These are phyloP conservation scores for Stellera chamaejasme DNA, from an alignment of 345 rosid genomes.

Conservation along the genomic window DNA sequence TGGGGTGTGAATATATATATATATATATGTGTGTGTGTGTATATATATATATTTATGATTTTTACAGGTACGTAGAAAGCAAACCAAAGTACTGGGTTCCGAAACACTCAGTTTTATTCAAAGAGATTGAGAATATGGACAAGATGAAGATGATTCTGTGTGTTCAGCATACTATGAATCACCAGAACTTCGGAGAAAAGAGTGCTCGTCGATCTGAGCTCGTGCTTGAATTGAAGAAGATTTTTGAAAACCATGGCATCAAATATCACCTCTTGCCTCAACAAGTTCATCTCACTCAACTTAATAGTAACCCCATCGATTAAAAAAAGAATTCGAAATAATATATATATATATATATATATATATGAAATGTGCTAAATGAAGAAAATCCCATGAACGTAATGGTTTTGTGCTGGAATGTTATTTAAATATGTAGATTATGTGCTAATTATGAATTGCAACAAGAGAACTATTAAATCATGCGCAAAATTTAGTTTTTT, in stretches of 20 bases:
- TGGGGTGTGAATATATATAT: neutral
- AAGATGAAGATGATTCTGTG: slow-evolving; percentile 33
- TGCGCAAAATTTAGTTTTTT: no score
- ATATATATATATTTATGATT: neutral
- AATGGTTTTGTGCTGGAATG: no score
- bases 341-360: no score
- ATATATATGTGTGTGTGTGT: no score
- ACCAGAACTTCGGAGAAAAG: slow-evolving; percentile 50
- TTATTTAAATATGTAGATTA: no score
- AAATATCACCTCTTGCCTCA: slow-evolving; percentile 50
- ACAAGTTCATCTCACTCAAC: slow-evolving; percentile 32
- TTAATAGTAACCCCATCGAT: slow-evolving; percentile 4
- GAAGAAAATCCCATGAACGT: no score
- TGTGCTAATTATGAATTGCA: no score
- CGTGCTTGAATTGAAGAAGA: slow-evolving; percentile 40
- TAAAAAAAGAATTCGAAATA: no score
- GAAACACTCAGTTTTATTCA: slow-evolving; percentile 33
- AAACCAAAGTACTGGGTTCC: slow-evolving; percentile 53
- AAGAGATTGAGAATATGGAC: slow-evolving; percentile 46
- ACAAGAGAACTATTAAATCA: no score
- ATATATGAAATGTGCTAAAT: no score
- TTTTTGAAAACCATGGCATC: slow-evolving; percentile 41
- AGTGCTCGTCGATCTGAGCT: slow-evolving; percentile 37
- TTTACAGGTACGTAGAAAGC: slow-evolving; percentile 45
- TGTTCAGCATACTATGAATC: slow-evolving; percentile 55